Conservation (phyloP, 805 yeast species). For the Teunomyces barrocoloradensis region DNA sequence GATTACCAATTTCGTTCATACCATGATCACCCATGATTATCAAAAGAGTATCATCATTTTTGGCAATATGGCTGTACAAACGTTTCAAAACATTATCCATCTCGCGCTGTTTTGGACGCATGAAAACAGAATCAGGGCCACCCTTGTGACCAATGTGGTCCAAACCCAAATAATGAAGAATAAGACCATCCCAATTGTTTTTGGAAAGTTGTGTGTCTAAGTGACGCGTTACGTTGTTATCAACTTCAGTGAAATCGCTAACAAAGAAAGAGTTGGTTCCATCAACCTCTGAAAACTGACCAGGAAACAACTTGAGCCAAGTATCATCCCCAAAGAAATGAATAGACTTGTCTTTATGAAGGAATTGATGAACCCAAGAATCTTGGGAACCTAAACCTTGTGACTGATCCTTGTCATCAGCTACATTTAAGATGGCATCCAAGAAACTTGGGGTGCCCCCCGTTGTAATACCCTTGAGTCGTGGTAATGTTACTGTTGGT, state of each 20-base stretch:
- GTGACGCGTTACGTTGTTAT: constrained; percentile 88
- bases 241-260: constrained; percentile 92
- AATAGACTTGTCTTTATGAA: constrained; percentile 39
- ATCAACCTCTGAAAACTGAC: constrained; percentile 60
- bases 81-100: constrained; percentile 69
- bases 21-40: constrained; percentile 93
- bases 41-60: constrained; percentile 50
- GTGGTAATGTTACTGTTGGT: constrained; percentile 94
- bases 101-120: constrained; percentile 80
- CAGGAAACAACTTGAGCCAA: constrained; percentile 89
- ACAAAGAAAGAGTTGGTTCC: constrained; percentile 95
- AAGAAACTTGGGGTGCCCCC: constrained; percentile 93
- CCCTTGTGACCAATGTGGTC: constrained; percentile 99
- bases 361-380: constrained; percentile 80
- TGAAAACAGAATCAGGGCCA: constrained; percentile 77
- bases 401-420: constrained; percentile 78
- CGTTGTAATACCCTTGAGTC: constrained; percentile 89
- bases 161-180: constrained; percentile 87
- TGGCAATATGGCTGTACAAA: constrained; percentile 38
- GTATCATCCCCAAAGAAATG: constrained; percentile 98
- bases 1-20: constrained; percentile 93
- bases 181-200: constrained; percentile 75
- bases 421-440: constrained; percentile 91
- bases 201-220: constrained; percentile 54
- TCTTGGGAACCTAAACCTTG: constrained; percentile 73